Evolutionary conservation across 116 monocot species (phyloP), one percentile per base, ranked within the genome.

Genomic region (Zostera marina): DNA sequence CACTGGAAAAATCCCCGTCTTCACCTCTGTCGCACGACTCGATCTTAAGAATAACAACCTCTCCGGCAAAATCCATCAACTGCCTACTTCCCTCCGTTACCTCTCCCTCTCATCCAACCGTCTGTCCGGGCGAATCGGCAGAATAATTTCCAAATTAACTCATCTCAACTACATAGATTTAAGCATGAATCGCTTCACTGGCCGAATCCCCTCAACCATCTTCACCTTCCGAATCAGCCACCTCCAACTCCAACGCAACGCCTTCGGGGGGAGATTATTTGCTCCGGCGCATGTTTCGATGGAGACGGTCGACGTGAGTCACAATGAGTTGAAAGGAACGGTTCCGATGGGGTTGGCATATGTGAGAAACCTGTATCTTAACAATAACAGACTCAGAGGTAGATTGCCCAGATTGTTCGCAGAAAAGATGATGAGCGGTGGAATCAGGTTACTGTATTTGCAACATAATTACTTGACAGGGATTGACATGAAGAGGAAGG

Each of bases 391-490:
- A 60, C 73, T 80, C 53, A 64, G 63, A 9, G 80, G 80, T 6
- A 59, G 44, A 38, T 76, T 80, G 11, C 80, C 80, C 54, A 61
- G 61, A 47, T 3, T 46, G 13, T 66, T 72, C 46, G 72, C 69
- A 53, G 56, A 63, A 55, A 59, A 69, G 57, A 52, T 87, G 67
- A 69, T 74, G 12, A 64, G 68, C n/a, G 68, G 68, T 22, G 73
- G 72, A 10, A 66, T 87, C 40, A 63, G 71, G 74, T 61, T 87
- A 49, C 51, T 87, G 21, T 87, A 79, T 48, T 64, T 87, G 62
- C 87, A 87, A 68, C 79, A 82, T 51, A 87, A 87, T 62, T 87
- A 76, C 63, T 42, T 87, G 52, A 87, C 79, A 0, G 87, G 87
- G 25, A 74, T 82, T 47, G 76, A 74, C 60, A 78, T 82, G 15